A percentile compares a stretch with the other conserved stretches of the same genome.
These are phyloP conservation scores for Astrothelium subdiscretum DNA, from an alignment of 495 filamentous ascomycete species.

Conservation along the genomic window DNA sequence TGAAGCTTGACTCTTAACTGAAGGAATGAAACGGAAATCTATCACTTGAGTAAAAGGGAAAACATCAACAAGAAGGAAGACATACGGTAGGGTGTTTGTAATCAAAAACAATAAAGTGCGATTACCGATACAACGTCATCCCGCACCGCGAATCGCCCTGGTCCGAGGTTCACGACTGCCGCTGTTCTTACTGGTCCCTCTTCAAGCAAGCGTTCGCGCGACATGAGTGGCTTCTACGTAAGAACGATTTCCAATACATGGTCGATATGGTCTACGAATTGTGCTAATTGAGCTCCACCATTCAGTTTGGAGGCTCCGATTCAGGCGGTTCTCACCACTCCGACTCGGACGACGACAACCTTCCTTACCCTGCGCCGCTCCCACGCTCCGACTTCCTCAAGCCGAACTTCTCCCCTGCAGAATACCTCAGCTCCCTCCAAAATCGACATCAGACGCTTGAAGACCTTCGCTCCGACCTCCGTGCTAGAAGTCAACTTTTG, in stretches of 20 bases:
- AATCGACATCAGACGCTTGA: slow-evolving; percentile 92
- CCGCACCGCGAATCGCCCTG: neutral
- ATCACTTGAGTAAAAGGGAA: neutral
- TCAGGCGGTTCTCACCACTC: neutral
- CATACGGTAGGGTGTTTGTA: neutral
- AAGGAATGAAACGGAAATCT: too few species aligned
- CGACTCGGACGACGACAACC: slow-evolving; percentile 41
- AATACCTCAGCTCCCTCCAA: slow-evolving; percentile 70
- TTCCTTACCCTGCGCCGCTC: slow-evolving; percentile 76
- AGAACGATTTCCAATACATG: neutral
- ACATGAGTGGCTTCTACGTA: neutral
- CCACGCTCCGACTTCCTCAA: slow-evolving; percentile 67
- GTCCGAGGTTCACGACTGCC: neutral
- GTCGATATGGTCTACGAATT: neutral
- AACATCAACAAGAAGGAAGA: neutral
- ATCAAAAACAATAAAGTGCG: neutral
- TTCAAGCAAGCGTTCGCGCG: neutral
- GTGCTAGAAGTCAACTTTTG: slow-evolving; percentile 59
- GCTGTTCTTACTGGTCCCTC: neutral
- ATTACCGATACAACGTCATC: neutral
- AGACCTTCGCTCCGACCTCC: slow-evolving; percentile 78
- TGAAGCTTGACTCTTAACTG: neutral
- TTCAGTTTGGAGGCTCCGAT: neutral
- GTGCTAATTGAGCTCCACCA: neutral
- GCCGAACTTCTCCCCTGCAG: slow-evolving; percentile 64